Evolutionary conservation across 805 yeast genomes (phyloP), one percentile per base, ranked within the genome.

Genomic region (Candida parachauliodes): DNA sequence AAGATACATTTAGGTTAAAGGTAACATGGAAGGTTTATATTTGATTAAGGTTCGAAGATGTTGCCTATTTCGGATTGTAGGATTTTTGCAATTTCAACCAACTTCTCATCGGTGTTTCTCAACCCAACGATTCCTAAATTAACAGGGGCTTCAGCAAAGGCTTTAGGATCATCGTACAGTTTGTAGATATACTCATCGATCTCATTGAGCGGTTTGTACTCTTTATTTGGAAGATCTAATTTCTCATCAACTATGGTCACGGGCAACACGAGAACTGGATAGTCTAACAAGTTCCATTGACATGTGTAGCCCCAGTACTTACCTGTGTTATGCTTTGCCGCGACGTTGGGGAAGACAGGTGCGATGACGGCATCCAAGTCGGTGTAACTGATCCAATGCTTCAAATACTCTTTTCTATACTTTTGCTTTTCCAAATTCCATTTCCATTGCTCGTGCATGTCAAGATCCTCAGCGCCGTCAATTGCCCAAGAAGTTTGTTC

Each of bases 251-350:
- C 46, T 23, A 28, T 47, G 9, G 49, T 44, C 8, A 44, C 48
- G 7, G 52, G 54, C 20, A 47, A 41, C 3, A 45, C 50, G 7
- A 48, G 12, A 3, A 40, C 46, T n/a, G 53, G 55, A 23, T 46
- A 46, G 32, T 49, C 55, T 20, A 51, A 34, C 9, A 48, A 38
- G 28, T 49, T 51, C 52, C 53, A 51, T 27, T 44, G 45, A 26
- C 45, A 34, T 9, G 50, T 48, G 34, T 49, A 51, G 8, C 49
- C 50, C 55, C 55, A 51, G 28, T 51, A 51, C 18, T 43, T 46
- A 7, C 48, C 50, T 10, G 49, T 46, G 25, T 43, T 36, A 30
- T 49, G 54, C 26, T 42, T 45, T 12, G 46, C 34, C 5, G 54
- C 45, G 9, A 45, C 45, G 9, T 48, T 49, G 9, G 47, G 44